phyloP scores from a whole-genome alignment of 805 yeast species.

The Candida yuanshanica region DNA sequence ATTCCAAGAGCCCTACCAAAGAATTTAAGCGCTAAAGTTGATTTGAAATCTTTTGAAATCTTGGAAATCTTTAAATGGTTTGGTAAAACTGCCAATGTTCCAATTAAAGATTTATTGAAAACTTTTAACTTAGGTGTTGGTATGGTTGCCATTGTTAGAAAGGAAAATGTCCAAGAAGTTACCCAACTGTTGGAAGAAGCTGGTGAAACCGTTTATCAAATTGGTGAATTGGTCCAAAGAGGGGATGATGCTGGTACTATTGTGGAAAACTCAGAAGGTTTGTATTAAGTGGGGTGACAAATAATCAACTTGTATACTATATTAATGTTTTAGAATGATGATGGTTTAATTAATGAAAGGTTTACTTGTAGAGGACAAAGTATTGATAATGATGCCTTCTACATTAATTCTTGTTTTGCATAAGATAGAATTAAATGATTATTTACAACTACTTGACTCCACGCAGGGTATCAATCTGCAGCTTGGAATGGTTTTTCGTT shows the following conservation, averaged over 20 bases:
- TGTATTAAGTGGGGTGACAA: constrained; percentile 17
- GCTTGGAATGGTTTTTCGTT: constrained; percentile 33
- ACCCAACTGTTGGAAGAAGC: constrained; percentile 47
- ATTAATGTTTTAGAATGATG: background rate
- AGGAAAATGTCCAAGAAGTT: constrained; percentile 56
- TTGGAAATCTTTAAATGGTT: constrained; percentile 93
- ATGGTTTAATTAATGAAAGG: background rate
- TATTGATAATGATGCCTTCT: too few relatives aligned
- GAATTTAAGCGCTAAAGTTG: constrained; percentile 72
- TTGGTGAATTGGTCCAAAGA: constrained; percentile 54
- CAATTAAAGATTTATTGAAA: constrained; percentile 74
- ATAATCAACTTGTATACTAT: background rate
- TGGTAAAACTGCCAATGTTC: constrained; percentile 87
- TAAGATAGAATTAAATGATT: too few relatives aligned
- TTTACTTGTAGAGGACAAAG: too few relatives aligned
- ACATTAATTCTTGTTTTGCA: too few relatives aligned
- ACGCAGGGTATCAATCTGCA: constrained; percentile 5
- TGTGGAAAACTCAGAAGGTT: constrained; percentile 36
- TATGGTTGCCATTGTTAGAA: constrained; percentile 83
- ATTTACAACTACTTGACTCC: too few relatives aligned
- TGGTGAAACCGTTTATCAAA: constrained; percentile 70
- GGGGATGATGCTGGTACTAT: constrained; percentile 43
- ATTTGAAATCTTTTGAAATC: constrained; percentile 74
- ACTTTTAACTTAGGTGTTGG: constrained; percentile 97
- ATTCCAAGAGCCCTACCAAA: constrained; percentile 91